A percentile compares a stretch with the other conserved stretches of the same genome.
phyloP scores from a whole-genome alignment of 2,329 filamentous ascomycete genomes.

The Neurospora sp. region DNA sequence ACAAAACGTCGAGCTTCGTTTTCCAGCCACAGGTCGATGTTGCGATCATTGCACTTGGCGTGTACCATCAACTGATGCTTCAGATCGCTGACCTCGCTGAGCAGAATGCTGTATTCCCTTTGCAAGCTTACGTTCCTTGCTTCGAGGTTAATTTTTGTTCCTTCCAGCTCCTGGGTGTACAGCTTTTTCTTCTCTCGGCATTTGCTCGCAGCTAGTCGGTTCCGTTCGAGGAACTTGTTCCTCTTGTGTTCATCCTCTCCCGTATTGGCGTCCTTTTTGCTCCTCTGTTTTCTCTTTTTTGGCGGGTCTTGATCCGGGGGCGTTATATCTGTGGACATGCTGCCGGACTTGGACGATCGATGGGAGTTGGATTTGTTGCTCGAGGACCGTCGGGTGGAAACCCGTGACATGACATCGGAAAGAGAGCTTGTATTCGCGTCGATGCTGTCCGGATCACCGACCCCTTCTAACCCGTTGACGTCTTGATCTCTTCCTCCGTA shows the following conservation, averaged over 20 bases:
- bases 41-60: slow-evolving; percentile 39
- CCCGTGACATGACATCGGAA: slow-evolving; percentile 5
- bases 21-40: slow-evolving; percentile 44
- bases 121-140: slow-evolving; percentile 32
- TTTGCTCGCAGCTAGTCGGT: slow-evolving; percentile 63
- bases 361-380: slow-evolving; percentile 14
- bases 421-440: slow-evolving; percentile 9
- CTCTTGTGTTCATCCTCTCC: slow-evolving; percentile 33
- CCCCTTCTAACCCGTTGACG: neutral
- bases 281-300: slow-evolving; percentile 20
- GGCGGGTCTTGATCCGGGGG: slow-evolving; percentile 15
- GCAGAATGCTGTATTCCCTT: slow-evolving; percentile 31
- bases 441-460: neutral
- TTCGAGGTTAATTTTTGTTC: slow-evolving; percentile 34
- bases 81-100: slow-evolving; percentile 35
- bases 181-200: slow-evolving; percentile 59
- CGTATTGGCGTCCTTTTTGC: slow-evolving; percentile 12
- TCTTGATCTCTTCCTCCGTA: slow-evolving; percentile 11
- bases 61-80: slow-evolving; percentile 43
- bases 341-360: slow-evolving; percentile 12
- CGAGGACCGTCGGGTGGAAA: slow-evolving; percentile 12
- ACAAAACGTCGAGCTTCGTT: slow-evolving; percentile 42
- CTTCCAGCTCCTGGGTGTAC: slow-evolving; percentile 40
- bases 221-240: slow-evolving; percentile 55
- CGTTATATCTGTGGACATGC: slow-evolving; percentile 12